These are phyloP conservation scores for Penicillium diatomitis DNA, from an alignment of 495 filamentous ascomycete species.

Conservation along the genomic window DNA sequence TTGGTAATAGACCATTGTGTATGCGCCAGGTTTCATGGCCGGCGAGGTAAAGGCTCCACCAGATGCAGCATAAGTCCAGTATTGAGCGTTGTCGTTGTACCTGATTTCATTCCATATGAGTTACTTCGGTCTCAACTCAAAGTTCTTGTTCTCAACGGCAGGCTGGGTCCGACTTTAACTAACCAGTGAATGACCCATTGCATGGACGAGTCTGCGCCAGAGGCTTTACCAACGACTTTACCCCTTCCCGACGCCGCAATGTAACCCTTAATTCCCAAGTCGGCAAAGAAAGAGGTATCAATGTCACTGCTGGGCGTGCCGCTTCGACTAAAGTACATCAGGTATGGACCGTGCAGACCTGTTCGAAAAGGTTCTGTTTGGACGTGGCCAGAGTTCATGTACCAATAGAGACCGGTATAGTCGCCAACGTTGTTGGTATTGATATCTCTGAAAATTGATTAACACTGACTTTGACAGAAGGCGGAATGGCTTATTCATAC, in stretches of 20 bases:
- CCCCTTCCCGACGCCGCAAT: slow-evolving; percentile 45
- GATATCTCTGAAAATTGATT: slow-evolving; percentile 41
- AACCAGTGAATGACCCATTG: slow-evolving; percentile 52
- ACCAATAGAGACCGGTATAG: slow-evolving; percentile 55
- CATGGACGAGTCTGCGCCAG: slow-evolving; percentile 39
- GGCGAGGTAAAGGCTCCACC: slow-evolving; percentile 51
- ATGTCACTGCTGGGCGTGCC: slow-evolving; percentile 42
- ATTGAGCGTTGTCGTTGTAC: slow-evolving; percentile 52
- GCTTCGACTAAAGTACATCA: slow-evolving; percentile 50
- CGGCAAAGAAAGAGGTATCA: slow-evolving; percentile 51
- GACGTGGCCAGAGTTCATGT: slow-evolving; percentile 58
- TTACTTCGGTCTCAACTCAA: too few relatives aligned
- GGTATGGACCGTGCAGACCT: slow-evolving; percentile 61
- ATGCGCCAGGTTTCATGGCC: slow-evolving; percentile 57
- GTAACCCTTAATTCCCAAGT: slow-evolving; percentile 49
- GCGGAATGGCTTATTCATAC: slow-evolving; percentile 1
- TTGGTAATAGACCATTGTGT: slow-evolving; percentile 60
- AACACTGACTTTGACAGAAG: background rate
- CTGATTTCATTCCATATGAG: background rate
- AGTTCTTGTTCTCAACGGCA: too few relatives aligned
- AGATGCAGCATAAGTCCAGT: slow-evolving; percentile 50
- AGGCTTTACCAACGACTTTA: slow-evolving; percentile 51
- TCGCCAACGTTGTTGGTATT: slow-evolving; percentile 51
- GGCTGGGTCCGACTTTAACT: background rate
- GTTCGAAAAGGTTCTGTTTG: slow-evolving; percentile 53